Percentiles rank a stretch among this genome's conserved stretches.
phyloP scores from a whole-genome alignment of 2,329 filamentous ascomycete species.

The Hymenoscyphus occultus region DNA sequence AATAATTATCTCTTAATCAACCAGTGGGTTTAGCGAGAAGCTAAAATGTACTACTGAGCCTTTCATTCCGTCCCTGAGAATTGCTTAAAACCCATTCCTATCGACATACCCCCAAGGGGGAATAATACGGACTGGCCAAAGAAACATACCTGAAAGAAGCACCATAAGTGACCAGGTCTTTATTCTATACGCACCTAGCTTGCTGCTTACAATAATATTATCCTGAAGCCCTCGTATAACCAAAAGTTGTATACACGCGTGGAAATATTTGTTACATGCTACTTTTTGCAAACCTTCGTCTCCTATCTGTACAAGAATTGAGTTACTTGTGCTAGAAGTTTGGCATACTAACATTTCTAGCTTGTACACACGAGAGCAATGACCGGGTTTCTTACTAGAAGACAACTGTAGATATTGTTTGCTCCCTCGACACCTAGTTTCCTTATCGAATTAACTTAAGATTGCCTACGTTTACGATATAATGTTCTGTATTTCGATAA shows the following conservation, averaged over 20 bases:
- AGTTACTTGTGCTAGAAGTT: no score
- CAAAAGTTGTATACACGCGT: no score
- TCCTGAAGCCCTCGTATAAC: no score
- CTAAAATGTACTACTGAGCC: conserved; percentile 32
- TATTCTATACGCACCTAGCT: conserved; percentile 19
- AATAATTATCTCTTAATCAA: not conserved
- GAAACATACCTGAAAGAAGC: conserved; percentile 31
- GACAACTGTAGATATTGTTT: no score
- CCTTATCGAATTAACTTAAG: not conserved
- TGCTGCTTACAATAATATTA: no score
- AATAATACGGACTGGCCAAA: conserved; percentile 30
- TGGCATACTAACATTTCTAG: no score
- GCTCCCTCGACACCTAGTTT: no score
- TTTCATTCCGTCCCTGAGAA: conserved; percentile 27
- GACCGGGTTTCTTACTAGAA: not conserved
- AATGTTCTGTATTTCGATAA: conserved; percentile 33
- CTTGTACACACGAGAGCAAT: no score
- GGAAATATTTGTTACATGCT: no score
- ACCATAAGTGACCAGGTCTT: conserved; percentile 28
- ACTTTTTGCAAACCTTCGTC: no score
- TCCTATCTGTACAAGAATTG: no score
- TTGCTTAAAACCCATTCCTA: conserved; percentile 30
- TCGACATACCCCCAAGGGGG: conserved; percentile 29
- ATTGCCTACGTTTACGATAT: conserved; percentile 32
- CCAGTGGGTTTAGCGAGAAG: conserved; percentile 21